Percentiles rank a stretch among this genome's conserved stretches.
Evolutionary conservation across 108 stramenopile genomes (phyloP).

Genomic region (Discostella stelligeroides): DNA sequence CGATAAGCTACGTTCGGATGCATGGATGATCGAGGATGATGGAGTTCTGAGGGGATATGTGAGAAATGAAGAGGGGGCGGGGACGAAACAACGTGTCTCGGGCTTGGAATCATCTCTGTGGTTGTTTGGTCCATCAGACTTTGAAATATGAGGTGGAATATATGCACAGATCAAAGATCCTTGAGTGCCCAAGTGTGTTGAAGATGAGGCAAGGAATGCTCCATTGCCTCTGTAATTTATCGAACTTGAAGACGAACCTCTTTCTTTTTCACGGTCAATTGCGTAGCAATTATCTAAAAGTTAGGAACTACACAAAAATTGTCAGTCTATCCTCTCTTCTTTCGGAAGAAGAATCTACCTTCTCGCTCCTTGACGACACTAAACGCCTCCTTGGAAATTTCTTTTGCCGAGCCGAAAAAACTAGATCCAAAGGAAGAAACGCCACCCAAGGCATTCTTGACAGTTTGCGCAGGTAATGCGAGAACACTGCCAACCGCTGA

Average conservation of each 20-base stretch:
- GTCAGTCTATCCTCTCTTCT: conserved; percentile 11
- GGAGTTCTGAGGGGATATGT: conserved; percentile 47
- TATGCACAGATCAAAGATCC: background rate
- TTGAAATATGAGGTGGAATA: conserved; percentile 1
- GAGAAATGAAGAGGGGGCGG: background rate
- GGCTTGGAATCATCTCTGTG: conserved; percentile 38
- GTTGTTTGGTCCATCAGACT: conserved; percentile 39
- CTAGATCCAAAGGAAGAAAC: conserved; percentile 71
- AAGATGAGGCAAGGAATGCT: background rate
- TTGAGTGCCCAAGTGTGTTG: too few species aligned
- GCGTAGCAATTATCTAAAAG: too few species aligned
- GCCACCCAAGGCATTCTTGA: conserved; percentile 77
- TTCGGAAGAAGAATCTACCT: conserved; percentile 31
- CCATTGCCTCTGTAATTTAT: too few species aligned
- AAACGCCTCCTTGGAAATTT: conserved; percentile 74
- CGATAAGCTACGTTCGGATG: conserved; percentile 48
- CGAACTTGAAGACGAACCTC: too few species aligned
- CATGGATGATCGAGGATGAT: conserved; percentile 53
- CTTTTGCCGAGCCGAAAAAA: conserved; percentile 77
- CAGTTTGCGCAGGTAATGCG: conserved; percentile 68
- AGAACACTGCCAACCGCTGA: conserved; percentile 72
- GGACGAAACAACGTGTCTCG: conserved; percentile 12
- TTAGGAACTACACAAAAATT: too few species aligned
- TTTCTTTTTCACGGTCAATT: too few species aligned
- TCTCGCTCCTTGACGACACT: conserved; percentile 54